These are phyloP conservation scores for Pyrus pyrifolia DNA, from an alignment of 306 rosid species.

Conservation along the genomic window DNA sequence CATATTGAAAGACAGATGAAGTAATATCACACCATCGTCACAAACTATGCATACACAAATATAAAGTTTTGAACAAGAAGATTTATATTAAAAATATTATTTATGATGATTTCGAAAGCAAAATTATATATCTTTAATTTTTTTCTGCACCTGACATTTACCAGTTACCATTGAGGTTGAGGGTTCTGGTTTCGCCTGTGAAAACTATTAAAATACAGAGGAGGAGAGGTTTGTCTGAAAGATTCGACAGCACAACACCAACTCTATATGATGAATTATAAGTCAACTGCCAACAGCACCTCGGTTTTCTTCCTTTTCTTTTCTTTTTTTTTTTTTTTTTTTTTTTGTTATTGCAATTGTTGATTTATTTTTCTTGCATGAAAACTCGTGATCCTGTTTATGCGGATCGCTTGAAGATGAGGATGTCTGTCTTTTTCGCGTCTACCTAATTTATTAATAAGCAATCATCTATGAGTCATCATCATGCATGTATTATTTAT, in stretches of 20 bases:
- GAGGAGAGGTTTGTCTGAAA: constrained; percentile 14
- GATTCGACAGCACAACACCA: constrained; percentile 22
- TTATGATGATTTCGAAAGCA: background rate
- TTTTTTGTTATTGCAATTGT: background rate
- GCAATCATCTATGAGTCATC: background rate
- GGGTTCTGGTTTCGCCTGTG: constrained; percentile 19
- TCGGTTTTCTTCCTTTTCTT: background rate
- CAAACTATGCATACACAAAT: background rate
- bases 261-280: background rate
- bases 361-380: constrained; percentile 6
- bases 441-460: background rate
- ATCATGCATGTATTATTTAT: background rate
- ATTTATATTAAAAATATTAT: no score
- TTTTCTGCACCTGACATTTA: background rate
- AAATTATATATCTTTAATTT: background rate
- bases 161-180: background rate
- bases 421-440: constrained; percentile 35
- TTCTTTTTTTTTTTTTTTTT: no score
- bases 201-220: constrained; percentile 23
- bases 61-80: background rate
- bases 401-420: constrained; percentile 35
- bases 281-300: constrained; percentile 34
- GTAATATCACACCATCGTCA: background rate
- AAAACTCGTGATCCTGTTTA: constrained; percentile 30
- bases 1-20: background rate